Conservation (phyloP, 2,329 filamentous ascomycete genomes). For the Ascochyta pisi region DNA sequence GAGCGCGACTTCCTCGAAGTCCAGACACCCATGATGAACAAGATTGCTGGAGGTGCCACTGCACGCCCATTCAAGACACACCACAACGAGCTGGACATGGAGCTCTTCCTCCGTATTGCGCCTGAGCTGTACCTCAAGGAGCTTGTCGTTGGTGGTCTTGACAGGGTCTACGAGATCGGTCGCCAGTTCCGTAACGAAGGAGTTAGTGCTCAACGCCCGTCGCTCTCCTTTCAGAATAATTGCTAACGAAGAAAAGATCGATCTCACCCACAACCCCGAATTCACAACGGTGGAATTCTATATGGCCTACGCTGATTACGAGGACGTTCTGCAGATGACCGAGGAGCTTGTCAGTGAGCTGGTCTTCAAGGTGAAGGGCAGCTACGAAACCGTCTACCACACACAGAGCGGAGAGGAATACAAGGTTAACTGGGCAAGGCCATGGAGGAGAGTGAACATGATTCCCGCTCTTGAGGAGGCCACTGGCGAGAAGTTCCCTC, state of each 20-base stretch:
- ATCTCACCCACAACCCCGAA: slow-evolving; percentile 95
- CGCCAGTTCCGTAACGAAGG: slow-evolving; percentile 95
- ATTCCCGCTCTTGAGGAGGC: slow-evolving; percentile 90
- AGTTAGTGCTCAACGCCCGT: slow-evolving; percentile 65
- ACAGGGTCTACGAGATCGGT: slow-evolving; percentile 94
- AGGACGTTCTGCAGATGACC: slow-evolving; percentile 88
- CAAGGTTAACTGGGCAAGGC: slow-evolving; percentile 93
- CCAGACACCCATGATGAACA: slow-evolving; percentile 94
- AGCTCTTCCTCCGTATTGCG: slow-evolving; percentile 93
- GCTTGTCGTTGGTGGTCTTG: slow-evolving; percentile 89
- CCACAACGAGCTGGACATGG: slow-evolving; percentile 94
- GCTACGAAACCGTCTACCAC: slow-evolving; percentile 84
- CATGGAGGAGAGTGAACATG: slow-evolving; percentile 95
- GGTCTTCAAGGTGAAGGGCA: slow-evolving; percentile 86
- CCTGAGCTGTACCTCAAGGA: slow-evolving; percentile 98
- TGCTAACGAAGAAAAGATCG: slow-evolving; percentile 59
- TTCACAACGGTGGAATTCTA: slow-evolving; percentile 99
- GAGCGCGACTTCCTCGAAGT: slow-evolving; percentile 89
- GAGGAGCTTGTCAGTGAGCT: slow-evolving; percentile 91
- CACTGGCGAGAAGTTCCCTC: slow-evolving; percentile 91
- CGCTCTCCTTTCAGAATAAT: no score
- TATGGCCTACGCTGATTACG: slow-evolving; percentile 69
- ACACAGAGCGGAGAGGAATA: slow-evolving; percentile 86
- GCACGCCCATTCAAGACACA: slow-evolving; percentile 94
- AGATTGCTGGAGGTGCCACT: slow-evolving; percentile 93